Conservation (phyloP, 345 rosid species). For the Eucalyptus brandiana region DNA sequence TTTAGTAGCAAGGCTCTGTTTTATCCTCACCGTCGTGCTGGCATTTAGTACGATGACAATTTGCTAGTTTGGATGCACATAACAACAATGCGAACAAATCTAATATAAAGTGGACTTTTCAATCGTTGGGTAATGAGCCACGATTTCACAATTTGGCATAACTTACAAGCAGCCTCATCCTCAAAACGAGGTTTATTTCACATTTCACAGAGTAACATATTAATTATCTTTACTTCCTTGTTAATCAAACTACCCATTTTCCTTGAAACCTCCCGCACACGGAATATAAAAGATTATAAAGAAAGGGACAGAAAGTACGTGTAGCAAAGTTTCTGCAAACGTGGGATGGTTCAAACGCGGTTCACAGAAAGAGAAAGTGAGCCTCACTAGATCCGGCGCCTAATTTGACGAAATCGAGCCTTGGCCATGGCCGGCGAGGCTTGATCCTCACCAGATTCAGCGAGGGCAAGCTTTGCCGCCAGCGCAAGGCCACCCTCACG, state of each 20-base stretch:
- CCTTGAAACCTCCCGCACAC: not conserved
- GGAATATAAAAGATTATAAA: not conserved
- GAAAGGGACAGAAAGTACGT: not conserved
- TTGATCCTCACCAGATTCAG: too few relatives aligned
- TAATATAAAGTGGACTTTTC: not conserved
- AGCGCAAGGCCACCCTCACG: rapidly evolving
- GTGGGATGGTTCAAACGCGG: not conserved
- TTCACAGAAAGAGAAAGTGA: too few relatives aligned
- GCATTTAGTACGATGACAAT: not conserved
- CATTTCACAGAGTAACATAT: not conserved
- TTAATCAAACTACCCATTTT: not conserved
- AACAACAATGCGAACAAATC: not conserved
- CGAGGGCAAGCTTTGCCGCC: too few relatives aligned
- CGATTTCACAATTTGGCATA: not conserved
- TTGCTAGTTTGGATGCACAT: not conserved
- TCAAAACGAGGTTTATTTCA: not conserved
- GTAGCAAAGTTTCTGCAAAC: not conserved
- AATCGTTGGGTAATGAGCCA: not conserved
- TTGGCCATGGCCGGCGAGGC: too few relatives aligned
- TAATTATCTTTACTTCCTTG: not conserved
- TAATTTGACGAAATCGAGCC: too few relatives aligned
- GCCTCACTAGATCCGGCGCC: too few relatives aligned
- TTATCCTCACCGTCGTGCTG: not conserved
- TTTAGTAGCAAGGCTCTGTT: not conserved
- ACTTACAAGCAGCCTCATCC: not conserved